Evolutionary conservation across 1,139 yeast species (phyloP).

Genomic region (Suhomyces terraborum): DNA sequence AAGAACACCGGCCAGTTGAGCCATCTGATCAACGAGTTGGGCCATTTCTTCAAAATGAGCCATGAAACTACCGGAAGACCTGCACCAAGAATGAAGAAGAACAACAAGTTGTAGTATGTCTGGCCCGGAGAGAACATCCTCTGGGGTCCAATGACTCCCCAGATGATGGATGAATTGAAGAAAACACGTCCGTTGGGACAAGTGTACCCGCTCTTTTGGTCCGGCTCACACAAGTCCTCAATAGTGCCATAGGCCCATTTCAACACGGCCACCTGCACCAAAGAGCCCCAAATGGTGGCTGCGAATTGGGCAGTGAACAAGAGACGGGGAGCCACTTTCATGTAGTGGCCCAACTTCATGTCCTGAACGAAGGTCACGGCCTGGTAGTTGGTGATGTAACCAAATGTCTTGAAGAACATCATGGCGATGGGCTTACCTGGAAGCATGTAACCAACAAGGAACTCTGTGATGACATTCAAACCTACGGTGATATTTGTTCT

Average conservation of each 20-base stretch:
- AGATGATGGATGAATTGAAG: slow-evolving; percentile 49
- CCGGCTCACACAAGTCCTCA: slow-evolving; percentile 47
- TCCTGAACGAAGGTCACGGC: slow-evolving; percentile 56
- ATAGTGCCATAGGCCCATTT: slow-evolving; percentile 49
- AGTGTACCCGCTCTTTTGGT: slow-evolving; percentile 41
- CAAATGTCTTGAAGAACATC: slow-evolving; percentile 51
- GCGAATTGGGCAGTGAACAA: slow-evolving; percentile 48
- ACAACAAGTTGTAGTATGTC: slow-evolving; percentile 41
- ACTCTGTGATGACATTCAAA: slow-evolving; percentile 48
- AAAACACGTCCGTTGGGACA: slow-evolving; percentile 49
- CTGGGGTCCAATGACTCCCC: slow-evolving; percentile 51
- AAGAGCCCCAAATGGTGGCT: slow-evolving; percentile 49
- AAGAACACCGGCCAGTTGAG: slow-evolving; percentile 51
- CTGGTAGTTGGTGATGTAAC: slow-evolving; percentile 55
- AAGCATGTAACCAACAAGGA: slow-evolving; percentile 49
- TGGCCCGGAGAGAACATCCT: slow-evolving; percentile 43
- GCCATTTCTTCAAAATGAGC: slow-evolving; percentile 51
- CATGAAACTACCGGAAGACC: slow-evolving; percentile 43
- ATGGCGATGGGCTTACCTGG: slow-evolving; percentile 51
- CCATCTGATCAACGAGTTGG: slow-evolving; percentile 47
- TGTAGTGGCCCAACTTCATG: slow-evolving; percentile 56
- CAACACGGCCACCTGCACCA: slow-evolving; percentile 48
- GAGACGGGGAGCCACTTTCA: slow-evolving; percentile 52
- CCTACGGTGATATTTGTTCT: slow-evolving; percentile 49
- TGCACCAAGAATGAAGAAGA: slow-evolving; percentile 46